Evolutionary conservation across 2,329 filamentous ascomycete genomes (phyloP), one percentile per base, ranked within the genome.

Genomic region (Pleomassaria siparia): DNA sequence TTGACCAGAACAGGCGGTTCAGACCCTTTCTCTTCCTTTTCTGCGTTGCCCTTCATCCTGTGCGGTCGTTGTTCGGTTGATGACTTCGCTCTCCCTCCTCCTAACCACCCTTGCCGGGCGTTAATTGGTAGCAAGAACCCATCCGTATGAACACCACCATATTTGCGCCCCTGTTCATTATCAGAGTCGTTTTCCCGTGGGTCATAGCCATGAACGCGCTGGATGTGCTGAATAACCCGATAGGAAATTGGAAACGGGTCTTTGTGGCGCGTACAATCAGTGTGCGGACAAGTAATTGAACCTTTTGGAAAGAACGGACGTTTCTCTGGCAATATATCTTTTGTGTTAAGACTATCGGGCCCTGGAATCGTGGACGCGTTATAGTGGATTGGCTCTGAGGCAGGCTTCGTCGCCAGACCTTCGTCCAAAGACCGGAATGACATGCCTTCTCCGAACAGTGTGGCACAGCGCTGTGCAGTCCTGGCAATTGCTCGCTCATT

Each of bases 371-470:
- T 63, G 3, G 64, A 60, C 3, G 71, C 67, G 1, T 62, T 66
- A 43, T 69, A 73, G 16, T 71, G 63, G 3, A 71, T 55, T 6
- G 69, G 66, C 21, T 70, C 52, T 49, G 56, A 12, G 4, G 47
- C 12, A 21, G 44, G 40, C 35, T 58, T 58, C 7, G 61, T 49
- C 3, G 64, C 58, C 29, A 54, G 47, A 13, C 56, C 66, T 59
- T 79, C 78, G 41, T 74, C 59, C 20, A 89, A 71, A 0, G 76
- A 81, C 20, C 79, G 76, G 47, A 91, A 77, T 2, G 75, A 72
- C 81, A 94, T 90, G 20, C 80, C 75, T 69, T 94, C 82, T 0
- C 79, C 80, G 58, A 96, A 96, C 0, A 96, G 74, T 37, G 81
- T 75, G 2, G 87, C 82, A 61, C 91, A 97, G 40, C 92, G 81